Conservation (phyloP, 768 basidiomycete genomes). For the Suillus americanus region DNA sequence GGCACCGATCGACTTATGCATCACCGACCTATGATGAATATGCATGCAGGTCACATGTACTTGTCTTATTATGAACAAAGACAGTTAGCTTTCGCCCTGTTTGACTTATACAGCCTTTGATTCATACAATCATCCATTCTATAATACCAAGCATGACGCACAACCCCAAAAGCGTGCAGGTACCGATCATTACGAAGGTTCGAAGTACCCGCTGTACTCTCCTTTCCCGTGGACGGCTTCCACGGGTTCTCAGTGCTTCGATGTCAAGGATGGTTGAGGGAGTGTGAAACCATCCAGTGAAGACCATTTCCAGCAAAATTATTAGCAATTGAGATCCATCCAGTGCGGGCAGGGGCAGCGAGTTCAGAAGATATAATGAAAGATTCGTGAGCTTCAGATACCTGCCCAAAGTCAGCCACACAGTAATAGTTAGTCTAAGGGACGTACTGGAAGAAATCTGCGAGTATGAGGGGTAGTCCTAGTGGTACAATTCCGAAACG, state of each 20-base stretch:
- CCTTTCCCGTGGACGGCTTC: conserved; percentile 8
- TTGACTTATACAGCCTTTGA: conserved; percentile 2
- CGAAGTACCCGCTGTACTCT: conserved; percentile 16
- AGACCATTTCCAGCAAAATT: conserved; percentile 26
- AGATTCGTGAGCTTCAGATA: conserved; percentile 67
- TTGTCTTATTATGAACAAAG: conserved; percentile 5
- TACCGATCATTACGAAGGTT: conserved; percentile 18
- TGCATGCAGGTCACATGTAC: conserved; percentile 2
- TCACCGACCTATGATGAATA: conserved; percentile 5
- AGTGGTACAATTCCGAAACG: conserved; percentile 29
- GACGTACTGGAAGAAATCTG: conserved; percentile 58
- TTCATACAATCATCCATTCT: conserved; percentile 20
- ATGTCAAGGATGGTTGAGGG: conserved; percentile 17
- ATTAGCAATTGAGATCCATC: conserved; percentile 68
- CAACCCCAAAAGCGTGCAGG: conserved; percentile 19
- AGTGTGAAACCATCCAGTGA: background rate
- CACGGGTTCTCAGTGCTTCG: conserved; percentile 15
- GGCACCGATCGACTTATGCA: background rate
- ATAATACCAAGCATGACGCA: conserved; percentile 22
- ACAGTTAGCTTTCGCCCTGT: conserved; percentile 1
- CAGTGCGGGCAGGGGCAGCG: conserved; percentile 68
- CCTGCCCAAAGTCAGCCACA: conserved; percentile 32
- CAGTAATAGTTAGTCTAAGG: background rate
- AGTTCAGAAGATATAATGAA: conserved; percentile 81
- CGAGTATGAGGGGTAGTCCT: conserved; percentile 37